phyloP scores from a whole-genome alignment of 179 eudicot genomes.

The Nepenthes alata region DNA sequence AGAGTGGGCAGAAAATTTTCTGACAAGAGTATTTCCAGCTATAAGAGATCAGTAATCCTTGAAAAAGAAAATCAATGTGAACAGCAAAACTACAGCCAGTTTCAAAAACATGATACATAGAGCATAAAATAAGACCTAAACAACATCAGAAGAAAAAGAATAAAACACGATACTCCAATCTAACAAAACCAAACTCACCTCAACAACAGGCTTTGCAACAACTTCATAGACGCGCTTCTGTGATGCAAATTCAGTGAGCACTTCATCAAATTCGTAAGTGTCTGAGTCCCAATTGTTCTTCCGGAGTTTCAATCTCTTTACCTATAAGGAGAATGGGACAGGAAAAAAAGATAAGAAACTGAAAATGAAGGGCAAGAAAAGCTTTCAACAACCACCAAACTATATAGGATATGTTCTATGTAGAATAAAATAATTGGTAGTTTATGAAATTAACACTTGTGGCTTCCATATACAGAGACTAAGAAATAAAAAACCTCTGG shows the following conservation, averaged over 20 bases:
- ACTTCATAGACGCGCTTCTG: slow-evolving; percentile 99
- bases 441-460: too few species aligned
- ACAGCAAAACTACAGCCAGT: too few species aligned
- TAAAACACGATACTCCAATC: neutral
- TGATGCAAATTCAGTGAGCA: slow-evolving; percentile 82
- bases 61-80: too few species aligned
- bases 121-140: neutral
- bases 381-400: neutral
- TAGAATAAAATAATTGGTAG: too few species aligned
- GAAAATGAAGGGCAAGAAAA: slow-evolving; percentile 1
- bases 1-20: too few species aligned
- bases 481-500: slow-evolving; percentile 49
- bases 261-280: slow-evolving; percentile 95
- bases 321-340: slow-evolving; percentile 25
- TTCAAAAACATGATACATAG: too few species aligned
- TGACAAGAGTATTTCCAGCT: too few species aligned
- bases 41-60: too few species aligned
- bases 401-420: neutral
- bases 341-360: neutral
- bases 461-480: too few species aligned
- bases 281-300: slow-evolving; percentile 99
- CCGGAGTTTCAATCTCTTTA: slow-evolving; percentile 83
- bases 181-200: slow-evolving; percentile 33
- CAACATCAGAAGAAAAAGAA: neutral
- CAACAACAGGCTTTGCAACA: slow-evolving; percentile 98